A percentile compares a stretch with the other conserved stretches of the same genome.
Conservation (phyloP, 106 monocot species). For the Acanthochlamys bracteata region DNA sequence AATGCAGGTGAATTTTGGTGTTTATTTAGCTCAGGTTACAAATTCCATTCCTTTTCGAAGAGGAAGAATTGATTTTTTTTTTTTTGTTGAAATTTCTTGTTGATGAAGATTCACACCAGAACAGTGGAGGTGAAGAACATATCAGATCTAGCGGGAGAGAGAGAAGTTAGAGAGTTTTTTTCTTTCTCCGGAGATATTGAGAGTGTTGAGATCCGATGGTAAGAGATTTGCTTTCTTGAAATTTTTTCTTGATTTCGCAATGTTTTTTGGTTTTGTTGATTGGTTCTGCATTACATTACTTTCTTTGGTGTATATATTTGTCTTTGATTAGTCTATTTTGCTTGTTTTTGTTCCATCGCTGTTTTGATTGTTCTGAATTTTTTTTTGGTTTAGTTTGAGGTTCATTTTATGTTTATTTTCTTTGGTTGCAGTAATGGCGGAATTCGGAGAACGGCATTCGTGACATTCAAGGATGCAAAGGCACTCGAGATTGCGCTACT, state of each 20-base stretch:
- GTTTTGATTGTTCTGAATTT: neutral
- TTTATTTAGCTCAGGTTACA: no score
- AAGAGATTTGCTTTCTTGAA: neutral
- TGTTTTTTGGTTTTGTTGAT: slow-evolving; percentile 1
- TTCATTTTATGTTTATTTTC: neutral
- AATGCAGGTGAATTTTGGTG: neutral
- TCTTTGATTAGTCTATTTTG: neutral
- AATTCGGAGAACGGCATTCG: slow-evolving; percentile 49
- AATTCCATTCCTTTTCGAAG: no score
- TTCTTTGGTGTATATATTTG: neutral
- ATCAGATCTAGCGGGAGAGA: slow-evolving; percentile 90
- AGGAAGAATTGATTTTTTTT: neutral
- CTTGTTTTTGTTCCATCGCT: no score
- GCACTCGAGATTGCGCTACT: slow-evolving; percentile 87
- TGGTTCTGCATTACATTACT: neutral
- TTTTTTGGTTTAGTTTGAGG: neutral
- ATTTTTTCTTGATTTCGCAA: slow-evolving; percentile 5
- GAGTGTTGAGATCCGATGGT: slow-evolving; percentile 53
- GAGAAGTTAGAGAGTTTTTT: slow-evolving; percentile 96
- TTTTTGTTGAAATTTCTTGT: slow-evolving; percentile 3
- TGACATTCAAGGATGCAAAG: slow-evolving; percentile 82
- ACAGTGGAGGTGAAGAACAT: slow-evolving; percentile 77
- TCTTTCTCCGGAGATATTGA: slow-evolving; percentile 97
- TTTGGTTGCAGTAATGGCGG: slow-evolving; percentile 21
- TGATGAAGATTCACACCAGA: slow-evolving; percentile 30